Conservation (phyloP, 2,329 filamentous ascomycete genomes). For the Fusarium cicatricum region DNA sequence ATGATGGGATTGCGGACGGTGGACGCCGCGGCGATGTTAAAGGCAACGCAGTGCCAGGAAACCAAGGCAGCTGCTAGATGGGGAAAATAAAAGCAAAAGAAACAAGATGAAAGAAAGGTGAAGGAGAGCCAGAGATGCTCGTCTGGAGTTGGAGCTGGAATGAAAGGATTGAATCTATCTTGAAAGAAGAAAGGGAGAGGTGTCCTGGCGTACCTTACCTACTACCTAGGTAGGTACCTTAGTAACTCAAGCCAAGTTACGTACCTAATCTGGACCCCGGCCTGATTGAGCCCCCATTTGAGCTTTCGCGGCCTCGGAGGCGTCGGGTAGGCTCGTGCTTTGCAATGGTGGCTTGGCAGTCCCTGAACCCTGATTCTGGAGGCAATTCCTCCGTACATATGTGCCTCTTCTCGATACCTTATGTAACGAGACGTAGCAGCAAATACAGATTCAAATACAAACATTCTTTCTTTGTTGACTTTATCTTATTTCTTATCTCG, state of each 20-base stretch:
- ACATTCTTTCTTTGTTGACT: too few relatives aligned
- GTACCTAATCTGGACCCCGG: neutral
- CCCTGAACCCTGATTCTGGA: too few relatives aligned
- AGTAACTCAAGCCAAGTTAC: neutral
- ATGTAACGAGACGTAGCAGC: too few relatives aligned
- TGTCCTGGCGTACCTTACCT: neutral
- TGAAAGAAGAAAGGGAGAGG: slow-evolving; percentile 21
- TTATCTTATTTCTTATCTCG: too few relatives aligned
- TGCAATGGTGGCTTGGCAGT: too few relatives aligned
- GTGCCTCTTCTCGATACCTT: too few relatives aligned
- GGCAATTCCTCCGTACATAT: too few relatives aligned
- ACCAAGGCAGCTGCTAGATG: slow-evolving; percentile 2
- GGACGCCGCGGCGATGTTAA: slow-evolving; percentile 24
- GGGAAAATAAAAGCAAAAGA: neutral
- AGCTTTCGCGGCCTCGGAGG: too few relatives aligned
- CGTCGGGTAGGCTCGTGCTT: too few relatives aligned
- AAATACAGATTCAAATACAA: too few relatives aligned
- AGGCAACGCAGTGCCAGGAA: slow-evolving; percentile 9
- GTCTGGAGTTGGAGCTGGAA: slow-evolving; percentile 10
- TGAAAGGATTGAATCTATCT: slow-evolving; percentile 18
- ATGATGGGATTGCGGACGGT: slow-evolving; percentile 35
- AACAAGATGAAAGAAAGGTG: slow-evolving; percentile 9
- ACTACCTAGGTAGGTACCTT: too few relatives aligned
- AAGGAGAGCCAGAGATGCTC: slow-evolving; percentile 8
- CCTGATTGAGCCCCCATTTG: too few relatives aligned